Evolutionary conservation across 805 yeast genomes (phyloP).

Genomic region (Pichia thaimueangensis): DNA sequence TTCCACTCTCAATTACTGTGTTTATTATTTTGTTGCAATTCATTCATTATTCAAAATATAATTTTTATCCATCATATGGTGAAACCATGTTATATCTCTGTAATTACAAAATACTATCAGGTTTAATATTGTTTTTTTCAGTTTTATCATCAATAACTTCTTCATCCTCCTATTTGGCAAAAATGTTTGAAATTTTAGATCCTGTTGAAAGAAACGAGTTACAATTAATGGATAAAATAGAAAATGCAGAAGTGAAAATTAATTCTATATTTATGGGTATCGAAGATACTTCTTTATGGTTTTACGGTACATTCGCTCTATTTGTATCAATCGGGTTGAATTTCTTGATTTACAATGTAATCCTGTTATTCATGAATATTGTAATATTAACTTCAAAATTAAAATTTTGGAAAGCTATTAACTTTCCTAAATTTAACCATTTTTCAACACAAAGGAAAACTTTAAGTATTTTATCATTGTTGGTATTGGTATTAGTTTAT

Average conservation of each 20-base stretch:
- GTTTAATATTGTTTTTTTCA: slow-evolving; percentile 25
- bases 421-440: slow-evolving; percentile 13
- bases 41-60: slow-evolving; percentile 32
- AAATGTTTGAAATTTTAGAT: slow-evolving; percentile 32
- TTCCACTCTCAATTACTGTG: slow-evolving; percentile 57
- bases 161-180: slow-evolving; percentile 33
- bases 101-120: slow-evolving; percentile 23
- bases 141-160: slow-evolving; percentile 36
- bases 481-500: slow-evolving; percentile 33
- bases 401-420: slow-evolving; percentile 5
- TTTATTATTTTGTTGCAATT: slow-evolving; percentile 53
- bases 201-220: slow-evolving; percentile 47
- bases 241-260: slow-evolving; percentile 31
- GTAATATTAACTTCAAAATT: background rate
- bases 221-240: slow-evolving; percentile 35
- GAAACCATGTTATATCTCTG: slow-evolving; percentile 39
- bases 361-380: slow-evolving; percentile 16
- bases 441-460: slow-evolving; percentile 16
- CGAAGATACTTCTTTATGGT: slow-evolving; percentile 48
- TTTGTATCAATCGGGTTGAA: slow-evolving; percentile 41
- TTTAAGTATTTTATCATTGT: slow-evolving; percentile 12
- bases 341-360: slow-evolving; percentile 27
- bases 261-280: slow-evolving; percentile 67
- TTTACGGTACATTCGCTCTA: slow-evolving; percentile 53
- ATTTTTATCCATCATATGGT: slow-evolving; percentile 38